phyloP scores from a whole-genome alignment of 1,139 yeast species.

The Kurtzmaniella quercitrusa region DNA sequence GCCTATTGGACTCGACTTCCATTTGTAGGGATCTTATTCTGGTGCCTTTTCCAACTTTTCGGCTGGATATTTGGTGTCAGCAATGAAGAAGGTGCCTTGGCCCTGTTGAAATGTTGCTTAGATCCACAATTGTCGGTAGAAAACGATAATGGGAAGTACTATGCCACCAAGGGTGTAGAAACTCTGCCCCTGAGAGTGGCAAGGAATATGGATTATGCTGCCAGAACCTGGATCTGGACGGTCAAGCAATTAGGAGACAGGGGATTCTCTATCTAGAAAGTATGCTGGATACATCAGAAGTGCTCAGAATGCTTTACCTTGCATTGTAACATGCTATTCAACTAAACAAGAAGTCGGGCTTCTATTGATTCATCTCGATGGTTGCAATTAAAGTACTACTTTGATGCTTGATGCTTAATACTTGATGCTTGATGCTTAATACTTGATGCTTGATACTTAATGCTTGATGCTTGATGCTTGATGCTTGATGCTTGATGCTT shows the following conservation, averaged over 20 bases:
- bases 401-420: too few relatives aligned
- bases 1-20: constrained; percentile 78
- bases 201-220: constrained; percentile 55
- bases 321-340: too few relatives aligned
- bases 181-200: constrained; percentile 57
- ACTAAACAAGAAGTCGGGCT: too few relatives aligned
- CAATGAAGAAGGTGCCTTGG: constrained; percentile 65
- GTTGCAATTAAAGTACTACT: too few relatives aligned
- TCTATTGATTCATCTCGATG: too few relatives aligned
- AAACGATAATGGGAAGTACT: constrained; percentile 30
- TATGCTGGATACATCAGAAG: too few relatives aligned
- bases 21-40: constrained; percentile 63
- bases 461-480: too few relatives aligned
- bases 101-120: constrained; percentile 63
- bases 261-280: constrained; percentile 18
- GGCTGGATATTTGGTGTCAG: constrained; percentile 68
- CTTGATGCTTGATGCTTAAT: too few relatives aligned
- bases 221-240: constrained; percentile 84
- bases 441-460: too few relatives aligned
- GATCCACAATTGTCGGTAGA: constrained; percentile 42
- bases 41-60: constrained; percentile 65
- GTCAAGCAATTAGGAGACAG: constrained; percentile 55
- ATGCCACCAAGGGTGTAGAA: constrained; percentile 34
- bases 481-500: too few relatives aligned
- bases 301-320: too few relatives aligned